Base-by-base conservation (phyloP, 805 yeast species). In the Kluyveromyces dobzhanskii region DNA sequence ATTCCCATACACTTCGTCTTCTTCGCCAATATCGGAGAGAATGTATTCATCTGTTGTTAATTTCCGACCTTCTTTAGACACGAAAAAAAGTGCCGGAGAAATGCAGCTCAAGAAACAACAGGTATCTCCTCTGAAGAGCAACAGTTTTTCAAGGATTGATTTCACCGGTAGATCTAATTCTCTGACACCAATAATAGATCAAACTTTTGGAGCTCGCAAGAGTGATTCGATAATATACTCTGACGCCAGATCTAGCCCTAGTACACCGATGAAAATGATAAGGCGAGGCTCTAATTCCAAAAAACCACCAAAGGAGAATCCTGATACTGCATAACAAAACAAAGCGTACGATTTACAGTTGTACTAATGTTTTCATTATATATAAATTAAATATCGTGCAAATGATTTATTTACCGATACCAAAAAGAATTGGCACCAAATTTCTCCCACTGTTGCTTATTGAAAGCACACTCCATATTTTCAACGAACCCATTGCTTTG, bases 381-480 rank as follows among this genome's bases (percentile, higher is more conserved):
- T n/a, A n/a, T n/a, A 12, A 8, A 27, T 27, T 27, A 7, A 27
- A 27, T 11, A 5, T 7, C 6, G 16, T 27, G 6, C 11, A 27
- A 27, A 12, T 27, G 16, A 6, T n/a, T 27, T n/a, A 13, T 27
- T 25, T 39, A 41, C 17, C 48, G 44, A 34, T 47, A 53, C 33
- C 41, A 47, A 25, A 48, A 51, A 7, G 60, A 53, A 38, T 58
- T 58, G 2, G 50, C 29, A 1, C 63, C 61, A 36, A 55, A 55
- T 30, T 36, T 44, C 26, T 44, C 48, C 64, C 64, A 59, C n/a
- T 38, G 30, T 24, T 49, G 51, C 26, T 49, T 51, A 21, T 56
- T 61, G 28, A 54, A 59, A 9, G 41, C 39, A 34, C 61, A 58
- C 16, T 51, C 54, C 5, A 59, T 25, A 13, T 44, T 47, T n/a